Conservation (phyloP, 441 rosid species). For the Populus hybrid region DNA sequence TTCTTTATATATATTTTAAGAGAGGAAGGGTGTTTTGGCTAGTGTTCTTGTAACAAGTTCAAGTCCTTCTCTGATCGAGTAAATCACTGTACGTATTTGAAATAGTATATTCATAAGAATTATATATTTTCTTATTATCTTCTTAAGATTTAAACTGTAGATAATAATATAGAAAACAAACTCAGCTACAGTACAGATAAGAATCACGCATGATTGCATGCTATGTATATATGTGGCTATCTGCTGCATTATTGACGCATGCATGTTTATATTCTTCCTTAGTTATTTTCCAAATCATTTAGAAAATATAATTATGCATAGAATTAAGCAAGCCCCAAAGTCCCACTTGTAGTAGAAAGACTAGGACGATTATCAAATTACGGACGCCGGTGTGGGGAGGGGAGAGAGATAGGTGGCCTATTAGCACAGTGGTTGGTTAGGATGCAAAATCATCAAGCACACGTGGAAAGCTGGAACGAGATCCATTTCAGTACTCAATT, state of each 20-base stretch:
- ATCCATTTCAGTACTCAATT: constrained; percentile 1
- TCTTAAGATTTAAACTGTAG: too few species aligned
- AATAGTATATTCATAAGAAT: too few species aligned
- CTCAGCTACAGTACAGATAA: background rate
- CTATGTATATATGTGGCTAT: too few species aligned
- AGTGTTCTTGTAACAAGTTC: too few species aligned
- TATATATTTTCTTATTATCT: too few species aligned
- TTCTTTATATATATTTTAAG: too few species aligned
- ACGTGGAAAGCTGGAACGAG: constrained; percentile 28
- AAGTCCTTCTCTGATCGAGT: too few species aligned
- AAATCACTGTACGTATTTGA: too few species aligned
- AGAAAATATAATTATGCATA: background rate
- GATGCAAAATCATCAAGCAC: constrained; percentile 25
- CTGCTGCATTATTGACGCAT: background rate
- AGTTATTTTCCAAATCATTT: background rate
- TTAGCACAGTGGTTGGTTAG: constrained; percentile 28
- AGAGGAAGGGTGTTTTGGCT: too few species aligned
- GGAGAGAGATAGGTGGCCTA: constrained; percentile 22
- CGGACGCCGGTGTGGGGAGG: constrained; percentile 8
- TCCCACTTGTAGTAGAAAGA: background rate
- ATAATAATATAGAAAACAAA: too few species aligned
- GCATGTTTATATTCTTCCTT: background rate
- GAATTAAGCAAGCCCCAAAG: background rate
- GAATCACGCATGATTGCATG: background rate
- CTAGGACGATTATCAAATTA: background rate